Percentiles rank a stretch among this genome's conserved stretches.
phyloP scores from a whole-genome alignment of 75 land plant genomes.

The Cupressus sempervirens region DNA sequence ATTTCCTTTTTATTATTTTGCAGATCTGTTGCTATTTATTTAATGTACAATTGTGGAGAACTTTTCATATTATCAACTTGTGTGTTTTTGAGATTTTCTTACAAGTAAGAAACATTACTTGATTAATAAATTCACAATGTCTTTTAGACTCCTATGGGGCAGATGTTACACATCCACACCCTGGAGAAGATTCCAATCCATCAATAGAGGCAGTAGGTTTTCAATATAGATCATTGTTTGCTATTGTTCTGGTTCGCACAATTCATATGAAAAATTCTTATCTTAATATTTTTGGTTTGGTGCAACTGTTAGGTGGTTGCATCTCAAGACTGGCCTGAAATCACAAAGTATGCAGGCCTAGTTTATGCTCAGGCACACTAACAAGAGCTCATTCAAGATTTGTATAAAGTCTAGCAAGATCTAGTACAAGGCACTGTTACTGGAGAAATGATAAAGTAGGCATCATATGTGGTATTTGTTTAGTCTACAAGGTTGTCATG shows the following conservation, averaged over 20 bases:
- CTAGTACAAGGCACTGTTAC: conserved; percentile 63
- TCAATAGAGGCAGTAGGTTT: conserved; percentile 92
- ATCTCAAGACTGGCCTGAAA: conserved; percentile 98
- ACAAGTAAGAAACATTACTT: too few species aligned
- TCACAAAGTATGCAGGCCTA: conserved; percentile 91
- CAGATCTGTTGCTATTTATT: too few species aligned
- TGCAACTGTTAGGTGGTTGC: conserved; percentile 72
- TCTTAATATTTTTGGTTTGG: not conserved
- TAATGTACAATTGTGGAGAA: too few species aligned
- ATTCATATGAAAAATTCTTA: not conserved
- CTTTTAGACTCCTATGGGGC: too few species aligned
- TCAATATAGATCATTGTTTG: not conserved
- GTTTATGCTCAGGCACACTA: conserved; percentile 95
- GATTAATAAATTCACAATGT: too few species aligned
- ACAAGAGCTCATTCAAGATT: conserved; percentile 86
- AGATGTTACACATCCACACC: conserved; percentile 96
- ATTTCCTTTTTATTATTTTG: too few species aligned
- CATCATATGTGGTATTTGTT: not conserved
- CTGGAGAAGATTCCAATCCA: conserved; percentile 89
- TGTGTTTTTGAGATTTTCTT: conserved; percentile 58
- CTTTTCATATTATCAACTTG: too few species aligned
- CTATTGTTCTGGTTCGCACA: not conserved
- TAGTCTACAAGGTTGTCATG: not conserved
- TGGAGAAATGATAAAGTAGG: conserved; percentile 95
- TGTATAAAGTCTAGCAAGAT: conserved; percentile 80